Evolutionary conservation across 2,329 filamentous ascomycete genomes (phyloP).

Genomic region (Hymenoscyphus fraxineus): DNA sequence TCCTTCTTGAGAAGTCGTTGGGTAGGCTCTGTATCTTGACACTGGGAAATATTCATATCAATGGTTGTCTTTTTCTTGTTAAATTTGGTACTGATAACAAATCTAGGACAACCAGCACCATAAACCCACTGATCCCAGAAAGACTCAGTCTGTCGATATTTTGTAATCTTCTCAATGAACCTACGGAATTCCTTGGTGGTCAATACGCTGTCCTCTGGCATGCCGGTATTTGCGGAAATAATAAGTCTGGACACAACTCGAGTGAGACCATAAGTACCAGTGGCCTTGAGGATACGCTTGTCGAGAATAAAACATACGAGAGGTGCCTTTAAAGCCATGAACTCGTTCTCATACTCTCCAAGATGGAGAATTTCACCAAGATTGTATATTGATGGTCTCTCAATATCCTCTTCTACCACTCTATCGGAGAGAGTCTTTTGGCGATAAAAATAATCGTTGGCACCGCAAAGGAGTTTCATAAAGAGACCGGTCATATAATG

Average conservation of each 20-base stretch:
- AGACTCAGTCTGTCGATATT: slow-evolving; percentile 72
- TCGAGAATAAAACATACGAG: slow-evolving; percentile 92
- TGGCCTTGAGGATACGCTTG: slow-evolving; percentile 82
- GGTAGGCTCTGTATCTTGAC: slow-evolving; percentile 47
- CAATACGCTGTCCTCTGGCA: slow-evolving; percentile 66
- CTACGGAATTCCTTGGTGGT: slow-evolving; percentile 72
- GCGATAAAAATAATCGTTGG: slow-evolving; percentile 89
- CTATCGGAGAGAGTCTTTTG: slow-evolving; percentile 81
- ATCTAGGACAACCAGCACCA: slow-evolving; percentile 82
- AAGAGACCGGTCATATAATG: slow-evolving; percentile 95
- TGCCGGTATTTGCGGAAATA: slow-evolving; percentile 78
- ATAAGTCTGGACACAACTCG: slow-evolving; percentile 84
- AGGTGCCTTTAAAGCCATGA: slow-evolving; percentile 85
- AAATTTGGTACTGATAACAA: slow-evolving; percentile 82
- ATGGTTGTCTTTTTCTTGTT: slow-evolving; percentile 97
- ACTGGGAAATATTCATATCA: slow-evolving; percentile 83
- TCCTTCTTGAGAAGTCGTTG: slow-evolving; percentile 59
- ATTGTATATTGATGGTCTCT: slow-evolving; percentile 76
- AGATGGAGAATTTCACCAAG: slow-evolving; percentile 75
- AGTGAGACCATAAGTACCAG: slow-evolving; percentile 73
- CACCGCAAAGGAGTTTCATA: slow-evolving; percentile 84
- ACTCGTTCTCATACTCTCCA: slow-evolving; percentile 81
- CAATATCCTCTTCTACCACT: slow-evolving; percentile 76
- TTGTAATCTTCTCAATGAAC: slow-evolving; percentile 82
- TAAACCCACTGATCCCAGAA: slow-evolving; percentile 96